These are phyloP conservation scores for Phytophthora litchii DNA, from an alignment of 352 stramenopile species.

Conservation along the genomic window DNA sequence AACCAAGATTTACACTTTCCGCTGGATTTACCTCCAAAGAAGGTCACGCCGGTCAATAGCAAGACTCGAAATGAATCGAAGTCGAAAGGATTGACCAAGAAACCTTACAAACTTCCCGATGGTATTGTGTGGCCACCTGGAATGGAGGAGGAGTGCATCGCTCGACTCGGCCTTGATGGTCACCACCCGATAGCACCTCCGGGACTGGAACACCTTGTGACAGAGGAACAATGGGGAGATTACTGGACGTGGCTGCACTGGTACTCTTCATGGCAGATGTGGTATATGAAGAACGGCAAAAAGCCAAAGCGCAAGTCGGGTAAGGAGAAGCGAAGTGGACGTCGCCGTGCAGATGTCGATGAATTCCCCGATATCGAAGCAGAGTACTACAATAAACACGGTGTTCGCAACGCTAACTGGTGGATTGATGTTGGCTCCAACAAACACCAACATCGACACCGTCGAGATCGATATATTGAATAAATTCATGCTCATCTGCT, in stretches of 20 bases:
- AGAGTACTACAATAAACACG: neutral
- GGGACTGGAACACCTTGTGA: slow-evolving; percentile 59
- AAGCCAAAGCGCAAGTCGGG: slow-evolving; percentile 19
- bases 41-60: slow-evolving; percentile 1
- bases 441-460: slow-evolving; percentile 11
- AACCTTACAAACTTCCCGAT: slow-evolving; percentile 3
- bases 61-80: slow-evolving; percentile 6
- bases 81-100: neutral
- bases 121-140: slow-evolving; percentile 58
- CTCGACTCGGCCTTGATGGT: slow-evolving; percentile 23
- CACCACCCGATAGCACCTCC: slow-evolving; percentile 50
- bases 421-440: slow-evolving; percentile 22
- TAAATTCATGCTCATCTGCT: too few species aligned
- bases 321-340: slow-evolving; percentile 15
- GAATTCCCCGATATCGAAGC: slow-evolving; percentile 2
- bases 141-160: slow-evolving; percentile 47
- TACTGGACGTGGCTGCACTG: slow-evolving; percentile 77
- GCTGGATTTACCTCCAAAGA: slow-evolving; percentile 10
- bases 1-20: neutral
- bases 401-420: slow-evolving; percentile 27
- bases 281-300: slow-evolving; percentile 58
- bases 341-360: neutral
- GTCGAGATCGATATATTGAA: slow-evolving; percentile 15
- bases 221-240: slow-evolving; percentile 52
- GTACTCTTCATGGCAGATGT: slow-evolving; percentile 74